Base-by-base conservation (phyloP, 169 alveolate genomes). In the Ichthyophthirius multifiliis region DNA sequence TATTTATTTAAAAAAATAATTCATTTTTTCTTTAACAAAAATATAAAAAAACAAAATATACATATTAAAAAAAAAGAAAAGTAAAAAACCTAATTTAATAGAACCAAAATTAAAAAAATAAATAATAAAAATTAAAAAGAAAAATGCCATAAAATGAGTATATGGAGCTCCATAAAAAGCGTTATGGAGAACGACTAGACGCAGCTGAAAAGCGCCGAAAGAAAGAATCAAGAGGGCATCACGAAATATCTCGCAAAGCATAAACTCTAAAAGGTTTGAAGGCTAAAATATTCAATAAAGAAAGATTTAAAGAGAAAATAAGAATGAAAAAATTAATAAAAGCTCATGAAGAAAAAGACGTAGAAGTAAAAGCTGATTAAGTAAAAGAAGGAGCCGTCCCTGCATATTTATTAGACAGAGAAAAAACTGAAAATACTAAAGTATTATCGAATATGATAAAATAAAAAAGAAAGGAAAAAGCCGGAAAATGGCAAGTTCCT, bases 401-500 rank as follows among this genome's bases (percentile, higher is more conserved):
- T 1, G 95, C 99, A 1, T 99, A 99, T 90, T 93, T 99, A 43
- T 91, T 98, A 84, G 99, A 98, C 89, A 96, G 99, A 88, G 99
- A 98, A 81, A 98, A 97, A 65, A 96, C 95, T 10, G 93, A 97
- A 76, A 83, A 99, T 43, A 97, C 99, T 12, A 97, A 98, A 88
- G 92, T 96, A 9, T 90, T 99, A 78, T 94, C 99, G 27, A 99
- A 99, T 87, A 98, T 98, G 99, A 95, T 99, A 85, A 99, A 99
- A 87, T 99, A 99, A 87, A 99, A 99, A 86, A 89, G 99, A 65
- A 98, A 98, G 92, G 99, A 97, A 84, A 98, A 98, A 83, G 99
- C 99, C 23, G 99, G 99, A 15, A 99, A 98, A 90, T 99, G 99
- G 99, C 94, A 97, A 64, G 99, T 99, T 32, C 99, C 99, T 10